Evolutionary conservation across 2,329 filamentous ascomycete species (phyloP).

Genomic region (Hypomyces perniciosus): DNA sequence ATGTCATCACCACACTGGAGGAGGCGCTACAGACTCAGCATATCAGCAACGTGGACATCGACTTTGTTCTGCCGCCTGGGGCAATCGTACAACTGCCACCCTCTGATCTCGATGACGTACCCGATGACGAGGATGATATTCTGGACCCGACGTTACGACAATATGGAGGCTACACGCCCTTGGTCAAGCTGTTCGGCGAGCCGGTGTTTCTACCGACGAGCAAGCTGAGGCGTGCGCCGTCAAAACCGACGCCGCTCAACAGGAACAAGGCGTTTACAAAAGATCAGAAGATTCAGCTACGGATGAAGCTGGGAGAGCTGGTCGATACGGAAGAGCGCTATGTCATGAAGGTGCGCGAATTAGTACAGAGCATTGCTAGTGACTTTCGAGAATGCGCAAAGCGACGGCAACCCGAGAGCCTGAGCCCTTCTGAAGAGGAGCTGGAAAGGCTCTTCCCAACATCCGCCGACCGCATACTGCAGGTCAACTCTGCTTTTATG

Average conservation of each 20-base stretch:
- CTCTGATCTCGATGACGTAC: constrained; percentile 53
- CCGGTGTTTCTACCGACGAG: constrained; percentile 83
- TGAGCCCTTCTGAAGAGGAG: constrained; percentile 66
- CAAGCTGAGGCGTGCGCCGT: constrained; percentile 76
- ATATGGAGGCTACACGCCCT: constrained; percentile 70
- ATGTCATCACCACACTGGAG: constrained; percentile 67
- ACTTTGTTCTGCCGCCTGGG: constrained; percentile 76
- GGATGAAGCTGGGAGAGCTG: constrained; percentile 84
- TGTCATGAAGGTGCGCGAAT: constrained; percentile 76
- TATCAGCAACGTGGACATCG: constrained; percentile 78
- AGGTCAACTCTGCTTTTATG: constrained; percentile 76
- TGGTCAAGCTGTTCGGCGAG: constrained; percentile 76
- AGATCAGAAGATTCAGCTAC: constrained; percentile 75
- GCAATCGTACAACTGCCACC: constrained; percentile 61
- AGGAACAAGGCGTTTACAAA: constrained; percentile 70
- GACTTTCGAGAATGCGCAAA: constrained; percentile 70
- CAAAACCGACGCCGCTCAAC: constrained; percentile 75
- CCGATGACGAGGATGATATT: constrained; percentile 59
- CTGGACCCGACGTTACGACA: constrained; percentile 58
- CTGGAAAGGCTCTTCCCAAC: constrained; percentile 73
- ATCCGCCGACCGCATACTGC: constrained; percentile 72
- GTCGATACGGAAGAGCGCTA: constrained; percentile 94
- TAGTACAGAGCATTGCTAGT: constrained; percentile 74
- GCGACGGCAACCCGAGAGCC: constrained; percentile 51
- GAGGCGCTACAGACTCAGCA: constrained; percentile 75